Evolutionary conservation across 768 basidiomycete genomes (phyloP), one percentile per base, ranked within the genome.

Genomic region (Lenzites betulinus): DNA sequence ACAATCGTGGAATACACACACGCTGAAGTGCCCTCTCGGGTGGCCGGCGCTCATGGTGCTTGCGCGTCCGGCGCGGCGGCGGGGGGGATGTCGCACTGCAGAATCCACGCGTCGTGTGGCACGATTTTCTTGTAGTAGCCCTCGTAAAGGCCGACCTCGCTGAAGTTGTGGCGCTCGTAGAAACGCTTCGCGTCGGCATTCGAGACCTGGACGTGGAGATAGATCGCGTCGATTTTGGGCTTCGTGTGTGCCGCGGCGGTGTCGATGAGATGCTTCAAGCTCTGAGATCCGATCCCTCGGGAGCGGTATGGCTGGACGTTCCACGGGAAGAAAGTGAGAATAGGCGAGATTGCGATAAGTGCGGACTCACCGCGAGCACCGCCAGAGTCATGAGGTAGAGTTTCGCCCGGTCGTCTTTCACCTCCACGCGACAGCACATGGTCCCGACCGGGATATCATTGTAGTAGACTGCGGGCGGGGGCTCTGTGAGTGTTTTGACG

Each of bases 311-410:
- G 92, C 92, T 94, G 43, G 38, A 57, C 59, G 22, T 42, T 35
- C 54, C 38, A 16, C 11, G 12, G 16, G 47, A 42, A 48, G 52
- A 39, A 39, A 23, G 52, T 59, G 41, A 54, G 53, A 36, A 49
- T 47, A 52, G 38, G 54, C 51, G 57, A 52, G 53, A 58, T 50
- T 51, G 56, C 48, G 52, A 63, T 38, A 35, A 25, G 25, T 20
- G 23, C 5, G 30, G 76, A 33, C 85, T 75, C 77, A 94, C 92
- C 57, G 92, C 92, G 56, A 95, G 85, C 63, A 95, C 77, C 44
- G 93, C 94, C 87, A 95, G 88, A 51, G 94, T 95, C 88, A 94
- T 92, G 70, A 95, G 81, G 76, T 95, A 95, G 60, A 92, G 75
- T 48, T 80, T 78, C 44, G 75, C 77, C 66, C 79, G 74, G 46